Percentiles rank a stretch among this genome's conserved stretches.
phyloP scores from a whole-genome alignment of 2,329 filamentous ascomycete species.

The Penicillium sp. region DNA sequence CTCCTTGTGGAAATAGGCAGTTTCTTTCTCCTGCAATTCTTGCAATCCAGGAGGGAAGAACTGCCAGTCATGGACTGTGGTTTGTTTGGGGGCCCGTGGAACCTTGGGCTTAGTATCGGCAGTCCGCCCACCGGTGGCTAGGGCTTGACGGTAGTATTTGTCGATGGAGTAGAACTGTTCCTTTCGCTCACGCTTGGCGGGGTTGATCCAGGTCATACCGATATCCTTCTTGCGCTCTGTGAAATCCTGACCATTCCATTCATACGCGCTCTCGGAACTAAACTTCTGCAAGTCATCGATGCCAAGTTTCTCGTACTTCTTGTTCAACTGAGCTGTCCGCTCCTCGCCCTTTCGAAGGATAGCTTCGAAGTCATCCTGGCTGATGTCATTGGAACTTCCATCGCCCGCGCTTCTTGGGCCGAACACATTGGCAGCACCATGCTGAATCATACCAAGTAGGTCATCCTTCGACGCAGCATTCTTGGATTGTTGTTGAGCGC shows the following conservation, averaged over 20 bases:
- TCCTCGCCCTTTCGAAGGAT: constrained; percentile 86
- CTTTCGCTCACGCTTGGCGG: constrained; percentile 95
- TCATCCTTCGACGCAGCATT: constrained; percentile 95
- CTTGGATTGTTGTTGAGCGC: constrained; percentile 86
- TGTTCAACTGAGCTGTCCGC: constrained; percentile 84
- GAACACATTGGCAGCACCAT: constrained; percentile 95
- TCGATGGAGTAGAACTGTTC: constrained; percentile 98
- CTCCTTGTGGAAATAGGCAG: constrained; percentile 92
- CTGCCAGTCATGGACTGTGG: constrained; percentile 91
- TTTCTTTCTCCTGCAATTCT: constrained; percentile 94
- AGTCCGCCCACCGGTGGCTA: constrained; percentile 76
- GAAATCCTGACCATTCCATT: constrained; percentile 98
- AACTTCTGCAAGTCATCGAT: constrained; percentile 98
- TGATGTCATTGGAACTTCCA: constrained; percentile 63
- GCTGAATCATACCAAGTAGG: constrained; percentile 95
- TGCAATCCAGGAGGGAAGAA: constrained; percentile 85
- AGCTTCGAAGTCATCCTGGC: constrained; percentile 85
- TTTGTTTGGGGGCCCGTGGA: constrained; percentile 91
- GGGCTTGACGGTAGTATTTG: constrained; percentile 92
- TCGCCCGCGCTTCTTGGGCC: constrained; percentile 68
- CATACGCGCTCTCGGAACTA: constrained; percentile 93
- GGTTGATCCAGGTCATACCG: constrained; percentile 95
- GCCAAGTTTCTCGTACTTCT: constrained; percentile 94
- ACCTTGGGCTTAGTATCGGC: constrained; percentile 91
- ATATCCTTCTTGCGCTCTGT: constrained; percentile 89